These are phyloP conservation scores for Pestalotiopsis sp. DNA, from an alignment of 2,329 filamentous ascomycete genomes.

Conservation along the genomic window DNA sequence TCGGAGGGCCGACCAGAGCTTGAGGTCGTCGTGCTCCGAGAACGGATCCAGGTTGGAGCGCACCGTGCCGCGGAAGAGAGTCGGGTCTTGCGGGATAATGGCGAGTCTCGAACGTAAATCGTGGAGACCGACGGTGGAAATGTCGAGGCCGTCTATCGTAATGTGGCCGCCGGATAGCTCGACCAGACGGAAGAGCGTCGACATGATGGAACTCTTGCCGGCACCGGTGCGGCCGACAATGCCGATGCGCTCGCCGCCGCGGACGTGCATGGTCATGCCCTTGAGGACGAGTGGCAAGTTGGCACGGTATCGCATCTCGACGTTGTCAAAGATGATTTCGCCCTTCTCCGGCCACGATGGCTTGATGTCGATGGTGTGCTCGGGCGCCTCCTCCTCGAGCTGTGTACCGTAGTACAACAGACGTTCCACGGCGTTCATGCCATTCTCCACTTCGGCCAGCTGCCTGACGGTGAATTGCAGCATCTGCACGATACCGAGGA, in stretches of 20 bases:
- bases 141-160: conserved; percentile 68
- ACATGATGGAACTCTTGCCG: conserved; percentile 84
- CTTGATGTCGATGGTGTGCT: conserved; percentile 74
- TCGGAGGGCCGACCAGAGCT: conserved; percentile 76
- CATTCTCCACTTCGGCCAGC: conserved; percentile 93
- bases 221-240: conserved; percentile 82
- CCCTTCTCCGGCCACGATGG: conserved; percentile 84
- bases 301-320: conserved; percentile 77
- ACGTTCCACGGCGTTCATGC: conserved; percentile 95
- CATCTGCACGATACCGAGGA: conserved; percentile 91
- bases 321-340: conserved; percentile 75
- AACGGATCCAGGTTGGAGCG: conserved; percentile 82
- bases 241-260: conserved; percentile 77
- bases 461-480: conserved; percentile 95
- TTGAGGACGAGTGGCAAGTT: conserved; percentile 74
- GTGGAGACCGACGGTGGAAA: conserved; percentile 72
- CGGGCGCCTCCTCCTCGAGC: conserved; percentile 86
- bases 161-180: conserved; percentile 66
- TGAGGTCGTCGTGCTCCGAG: conserved; percentile 74
- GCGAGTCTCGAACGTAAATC: conserved; percentile 76
- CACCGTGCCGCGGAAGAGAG: conserved; percentile 79
- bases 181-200: conserved; percentile 76
- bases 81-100: conserved; percentile 86
- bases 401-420: conserved; percentile 86
- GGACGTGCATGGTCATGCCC: conserved; percentile 71